Evolutionary conservation across 2,329 filamentous ascomycete species (phyloP).

Genomic region (Cordyceps fumosorosea): DNA sequence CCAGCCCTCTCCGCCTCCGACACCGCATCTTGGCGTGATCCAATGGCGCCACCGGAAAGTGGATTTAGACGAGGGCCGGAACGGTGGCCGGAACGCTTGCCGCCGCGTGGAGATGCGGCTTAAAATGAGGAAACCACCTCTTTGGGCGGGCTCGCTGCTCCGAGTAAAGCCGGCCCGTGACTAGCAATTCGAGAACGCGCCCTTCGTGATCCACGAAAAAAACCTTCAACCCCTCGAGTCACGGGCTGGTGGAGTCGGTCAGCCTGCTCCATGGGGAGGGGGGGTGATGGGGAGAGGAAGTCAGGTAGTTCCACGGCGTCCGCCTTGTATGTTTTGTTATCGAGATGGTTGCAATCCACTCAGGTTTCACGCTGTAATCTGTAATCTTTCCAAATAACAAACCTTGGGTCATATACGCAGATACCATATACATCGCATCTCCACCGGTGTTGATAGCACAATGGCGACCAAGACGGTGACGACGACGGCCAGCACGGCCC

Average conservation of each 20-base stretch:
- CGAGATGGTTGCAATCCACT: not conserved
- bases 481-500: constrained; percentile 3
- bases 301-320: constrained; percentile 5
- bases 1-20: not conserved
- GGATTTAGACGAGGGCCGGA: constrained; percentile 1
- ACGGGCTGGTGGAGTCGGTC: constrained; percentile 1
- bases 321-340: not conserved
- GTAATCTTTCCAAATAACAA: not conserved
- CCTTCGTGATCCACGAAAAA: not conserved
- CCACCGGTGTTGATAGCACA: not conserved
- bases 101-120: constrained; percentile 8
- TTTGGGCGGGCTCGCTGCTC: constrained; percentile 4
- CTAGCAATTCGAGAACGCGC: not conserved
- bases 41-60: constrained; percentile 8
- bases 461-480: constrained; percentile 1
- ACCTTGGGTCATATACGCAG: no score
- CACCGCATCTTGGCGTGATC: constrained; percentile 6
- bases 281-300: not conserved
- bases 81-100: constrained; percentile 7
- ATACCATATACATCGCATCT: not conserved
- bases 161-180: constrained; percentile 5
- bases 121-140: not conserved
- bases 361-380: not conserved
- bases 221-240: not conserved
- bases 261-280: not conserved